Base-by-base conservation (phyloP, 139 green algal genomes). In the Picochlorum sp. region DNA sequence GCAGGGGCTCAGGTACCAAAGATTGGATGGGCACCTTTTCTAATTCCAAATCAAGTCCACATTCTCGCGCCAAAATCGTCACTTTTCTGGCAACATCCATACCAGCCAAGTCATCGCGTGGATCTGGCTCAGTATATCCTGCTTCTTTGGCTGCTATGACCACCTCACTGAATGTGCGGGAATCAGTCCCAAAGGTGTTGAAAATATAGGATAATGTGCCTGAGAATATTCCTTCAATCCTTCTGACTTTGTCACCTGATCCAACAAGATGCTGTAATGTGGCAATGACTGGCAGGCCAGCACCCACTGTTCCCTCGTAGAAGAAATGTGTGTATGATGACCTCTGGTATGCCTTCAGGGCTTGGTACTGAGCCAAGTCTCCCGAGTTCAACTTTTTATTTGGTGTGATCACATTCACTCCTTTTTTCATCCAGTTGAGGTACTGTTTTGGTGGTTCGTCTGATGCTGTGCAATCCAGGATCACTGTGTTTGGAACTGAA, bases 161-260 rank as follows among this genome's bases (percentile, higher is more conserved):
- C 16, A 97, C 75, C 7, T 88, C 77, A 50, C 67, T 86, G 81
- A 98, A 98, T 4, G 74, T 56, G 6, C 70, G 28, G 18, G 57
- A 60, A 52, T 79, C 68, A 11, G 74, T 71, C 4, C 73, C 76
- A 37, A 88, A 92, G 28, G 65, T 88, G 77, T 98, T 98, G 86
- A 98, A 98, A 63, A 98, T 96, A 84, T 95, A 98, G 16, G 85
- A 95, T 6, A 98, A 82, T 3, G 92, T 98, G 45, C 89, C 91
- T 10, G 76, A 89, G 79, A 98, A 93, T 70, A 97, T 91, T 73
- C 92, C 92, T 80, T 96, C 89, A 16, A 95, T 82, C 20, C 70
- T 70, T 31, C 81, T 68, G 9, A 97, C 85, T 20, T 80, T 73
- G 80, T 98, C 93, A 21, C 93, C 93, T 4, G 90, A 93, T 37